These are phyloP conservation scores for Centrapalus pauciflorus DNA, from an alignment of 129 eudicot species.

Conservation along the genomic window DNA sequence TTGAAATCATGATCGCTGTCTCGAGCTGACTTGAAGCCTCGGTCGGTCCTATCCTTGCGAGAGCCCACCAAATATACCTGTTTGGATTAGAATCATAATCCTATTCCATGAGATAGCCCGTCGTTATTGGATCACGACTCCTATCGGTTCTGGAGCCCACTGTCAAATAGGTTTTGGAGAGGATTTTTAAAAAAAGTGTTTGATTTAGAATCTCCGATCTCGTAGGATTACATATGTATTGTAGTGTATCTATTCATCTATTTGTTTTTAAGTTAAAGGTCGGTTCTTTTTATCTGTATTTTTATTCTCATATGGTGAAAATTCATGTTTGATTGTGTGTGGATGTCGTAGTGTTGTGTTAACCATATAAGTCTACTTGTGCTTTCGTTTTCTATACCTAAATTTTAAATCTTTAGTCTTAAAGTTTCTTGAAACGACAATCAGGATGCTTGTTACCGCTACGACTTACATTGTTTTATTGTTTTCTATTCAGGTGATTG, in stretches of 20 bases:
- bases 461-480: background rate
- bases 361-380: background rate
- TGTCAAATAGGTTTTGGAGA: too few species aligned
- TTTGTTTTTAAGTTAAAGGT: background rate
- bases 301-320: too few species aligned
- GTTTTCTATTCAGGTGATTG: constrained; percentile 47
- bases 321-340: background rate
- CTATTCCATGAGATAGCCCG: too few species aligned
- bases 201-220: too few species aligned
- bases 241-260: background rate
- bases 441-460: too few species aligned
- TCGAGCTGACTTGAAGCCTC: background rate
- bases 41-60: too few species aligned
- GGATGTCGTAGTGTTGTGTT: background rate
- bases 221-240: background rate
- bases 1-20: background rate
- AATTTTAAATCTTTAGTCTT: too few species aligned
- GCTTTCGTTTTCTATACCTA: too few species aligned
- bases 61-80: background rate
- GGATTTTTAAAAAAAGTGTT: too few species aligned
- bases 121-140: too few species aligned
- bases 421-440: too few species aligned
- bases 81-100: background rate
- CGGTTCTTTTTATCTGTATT: background rate
- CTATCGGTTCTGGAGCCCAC: too few species aligned